phyloP scores from a whole-genome alignment of 106 monocot species.

The Phalaenopsis aphrodite region DNA sequence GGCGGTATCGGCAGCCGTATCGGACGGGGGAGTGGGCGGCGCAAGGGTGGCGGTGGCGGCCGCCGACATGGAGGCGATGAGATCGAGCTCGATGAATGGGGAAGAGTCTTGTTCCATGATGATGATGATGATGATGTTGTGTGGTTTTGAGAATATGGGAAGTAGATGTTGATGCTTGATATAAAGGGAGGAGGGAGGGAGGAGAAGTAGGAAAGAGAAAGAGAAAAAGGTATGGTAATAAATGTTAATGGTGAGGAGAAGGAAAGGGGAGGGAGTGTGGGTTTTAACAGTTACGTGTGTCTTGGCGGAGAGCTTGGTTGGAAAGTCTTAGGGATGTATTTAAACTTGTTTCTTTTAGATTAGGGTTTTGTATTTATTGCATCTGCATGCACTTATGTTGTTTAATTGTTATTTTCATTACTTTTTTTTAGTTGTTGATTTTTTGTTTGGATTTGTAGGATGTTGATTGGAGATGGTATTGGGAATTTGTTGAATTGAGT shows the following conservation, averaged over 20 bases:
- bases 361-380: too few species aligned
- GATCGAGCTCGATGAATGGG: not conserved
- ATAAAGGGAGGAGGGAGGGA: not conserved
- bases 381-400: too few species aligned
- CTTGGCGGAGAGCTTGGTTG: not conserved
- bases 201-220: not conserved
- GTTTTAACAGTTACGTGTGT: constrained; percentile 1
- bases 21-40: not conserved
- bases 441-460: too few species aligned
- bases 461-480: too few species aligned
- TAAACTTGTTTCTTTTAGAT: not conserved
- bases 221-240: not conserved
- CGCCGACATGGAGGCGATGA: not conserved
- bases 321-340: not conserved
- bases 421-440: too few species aligned
- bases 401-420: too few species aligned
- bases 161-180: not conserved
- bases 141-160: not conserved
- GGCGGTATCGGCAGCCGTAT: not conserved
- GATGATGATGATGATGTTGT: not conserved
- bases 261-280: not conserved
- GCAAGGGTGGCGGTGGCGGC: not conserved
- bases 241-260: not conserved
- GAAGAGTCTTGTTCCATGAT: not conserved
- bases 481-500: too few species aligned